Evolutionary conservation across 2,329 filamentous ascomycete species (phyloP).

Genomic region (Gaeumannomyces tritici): DNA sequence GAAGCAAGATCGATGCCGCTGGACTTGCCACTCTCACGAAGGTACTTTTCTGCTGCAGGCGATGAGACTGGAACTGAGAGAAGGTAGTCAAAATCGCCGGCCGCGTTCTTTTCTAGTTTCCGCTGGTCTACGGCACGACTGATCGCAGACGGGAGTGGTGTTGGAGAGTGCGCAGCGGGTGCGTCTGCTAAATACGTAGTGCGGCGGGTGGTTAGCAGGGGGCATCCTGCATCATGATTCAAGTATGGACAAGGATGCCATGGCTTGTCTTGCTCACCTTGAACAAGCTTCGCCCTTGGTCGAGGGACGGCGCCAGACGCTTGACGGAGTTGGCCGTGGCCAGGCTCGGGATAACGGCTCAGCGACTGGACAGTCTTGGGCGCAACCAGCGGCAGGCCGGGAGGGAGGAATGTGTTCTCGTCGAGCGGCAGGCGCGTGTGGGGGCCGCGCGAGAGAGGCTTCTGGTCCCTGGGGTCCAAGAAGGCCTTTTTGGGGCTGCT

Average conservation of each 20-base stretch:
- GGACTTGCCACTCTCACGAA: slow-evolving; percentile 5
- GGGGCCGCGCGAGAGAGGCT: not conserved
- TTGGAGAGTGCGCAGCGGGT: not conserved
- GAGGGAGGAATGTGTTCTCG: not conserved
- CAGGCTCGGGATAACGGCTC: not conserved
- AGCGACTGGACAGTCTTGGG: not conserved
- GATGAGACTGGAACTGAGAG: slow-evolving; percentile 25
- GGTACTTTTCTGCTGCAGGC: not conserved
- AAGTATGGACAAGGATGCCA: not conserved
- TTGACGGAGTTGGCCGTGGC: not conserved
- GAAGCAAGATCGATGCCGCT: slow-evolving; percentile 3
- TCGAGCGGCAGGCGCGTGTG: not conserved
- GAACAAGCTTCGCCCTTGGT: not conserved
- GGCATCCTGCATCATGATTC: not conserved
- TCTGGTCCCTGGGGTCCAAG: not conserved
- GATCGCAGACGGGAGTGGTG: not conserved
- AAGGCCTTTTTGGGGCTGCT: not conserved
- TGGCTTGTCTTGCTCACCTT: not conserved
- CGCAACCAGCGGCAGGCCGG: not conserved
- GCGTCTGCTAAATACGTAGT: not conserved
- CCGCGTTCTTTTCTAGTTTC: slow-evolving; percentile 31
- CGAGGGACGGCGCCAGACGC: not conserved
- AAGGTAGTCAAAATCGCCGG: slow-evolving; percentile 42
- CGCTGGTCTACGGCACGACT: slow-evolving; percentile 12
- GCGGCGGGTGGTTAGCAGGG: not conserved